Evolutionary conservation across 495 filamentous ascomycete species (phyloP), one percentile per base, ranked within the genome.

Genomic region (Penicillium parvum): DNA sequence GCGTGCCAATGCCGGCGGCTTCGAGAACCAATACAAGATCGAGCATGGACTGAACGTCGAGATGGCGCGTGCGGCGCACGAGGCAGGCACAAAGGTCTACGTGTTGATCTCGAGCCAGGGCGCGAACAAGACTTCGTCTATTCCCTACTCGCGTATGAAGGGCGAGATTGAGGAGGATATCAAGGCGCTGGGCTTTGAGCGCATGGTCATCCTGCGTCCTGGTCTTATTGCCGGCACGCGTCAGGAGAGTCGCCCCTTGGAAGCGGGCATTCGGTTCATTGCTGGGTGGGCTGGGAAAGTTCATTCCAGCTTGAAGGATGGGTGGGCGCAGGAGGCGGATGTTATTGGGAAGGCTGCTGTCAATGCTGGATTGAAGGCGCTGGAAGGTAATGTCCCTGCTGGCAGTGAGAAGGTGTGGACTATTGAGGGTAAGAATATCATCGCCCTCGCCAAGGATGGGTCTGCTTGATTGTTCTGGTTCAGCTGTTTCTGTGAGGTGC

Each of bases 141-240:
- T 78, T 3, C 71, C 78, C 0, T 89, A 91, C 56, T 35, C 64
- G 3, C 72, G 77, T 52, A 90, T 94, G 84, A 95, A 95, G 69
- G 74, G 72, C 9, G 83, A 88, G 53, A 75, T 90, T 23, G 89
- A 95, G 54, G 82, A 90, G 21, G 73, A 80, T n/a, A 71, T 90
- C 21, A 77, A 81, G 58, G 72, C 54, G 16, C 60, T 90, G 15
- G 84, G 71, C 0, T 95, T 95, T 53, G 81, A 86, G 28, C 75
- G 82, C 37, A 81, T 78, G 7, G 77, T 90, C 21, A 82, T 95
- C 25, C 33, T 95, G 33, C 71, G 79, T 12, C 89, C 89, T 7
- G 89, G 86, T 1, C 34, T 88, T 45, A 83, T 95, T 50, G 49
- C 85, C n/a, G 89, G 87, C 8, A 55, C 73, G 7, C 71, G 89